Percentiles rank a stretch among this genome's conserved stretches.
phyloP scores from a whole-genome alignment of 176 grass and related monocot genomes.

The Chloris gayana region DNA sequence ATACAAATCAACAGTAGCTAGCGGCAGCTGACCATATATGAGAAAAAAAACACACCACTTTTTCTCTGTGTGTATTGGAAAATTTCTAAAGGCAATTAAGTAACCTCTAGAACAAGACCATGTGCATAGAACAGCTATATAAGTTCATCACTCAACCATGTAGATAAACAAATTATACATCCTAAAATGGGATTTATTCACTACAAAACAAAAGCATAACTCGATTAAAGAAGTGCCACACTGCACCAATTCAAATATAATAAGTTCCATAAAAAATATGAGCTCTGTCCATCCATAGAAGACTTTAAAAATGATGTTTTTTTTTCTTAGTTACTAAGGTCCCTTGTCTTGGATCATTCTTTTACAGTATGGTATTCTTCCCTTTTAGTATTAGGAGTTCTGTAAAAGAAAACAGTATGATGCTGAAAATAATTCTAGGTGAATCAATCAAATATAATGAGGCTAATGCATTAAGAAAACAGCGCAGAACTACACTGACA shows the following conservation, averaged over 20 bases:
- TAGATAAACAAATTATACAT: not conserved
- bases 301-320: not conserved
- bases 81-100: constrained; percentile 21
- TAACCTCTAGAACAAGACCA: constrained; percentile 9
- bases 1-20: not conserved
- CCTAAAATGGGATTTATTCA: constrained; percentile 7
- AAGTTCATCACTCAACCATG: not conserved
- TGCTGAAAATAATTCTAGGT: not conserved
- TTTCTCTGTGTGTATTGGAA: constrained; percentile 12
- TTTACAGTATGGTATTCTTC: not conserved
- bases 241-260: not conserved
- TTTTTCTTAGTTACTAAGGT: not conserved
- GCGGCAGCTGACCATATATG: not conserved
- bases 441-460: not conserved
- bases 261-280: not conserved
- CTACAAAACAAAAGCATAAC: not conserved
- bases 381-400: not conserved
- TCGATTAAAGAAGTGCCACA: not conserved
- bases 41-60: constrained; percentile 2
- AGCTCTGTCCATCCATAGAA: not conserved
- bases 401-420: not conserved
- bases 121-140: not conserved
- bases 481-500: not conserved
- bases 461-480: constrained; percentile 5
- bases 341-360: not conserved